These are phyloP conservation scores for Trichosporon asahii DNA, from an alignment of 1,284 basidiomycete genomes.

Conservation along the genomic window DNA sequence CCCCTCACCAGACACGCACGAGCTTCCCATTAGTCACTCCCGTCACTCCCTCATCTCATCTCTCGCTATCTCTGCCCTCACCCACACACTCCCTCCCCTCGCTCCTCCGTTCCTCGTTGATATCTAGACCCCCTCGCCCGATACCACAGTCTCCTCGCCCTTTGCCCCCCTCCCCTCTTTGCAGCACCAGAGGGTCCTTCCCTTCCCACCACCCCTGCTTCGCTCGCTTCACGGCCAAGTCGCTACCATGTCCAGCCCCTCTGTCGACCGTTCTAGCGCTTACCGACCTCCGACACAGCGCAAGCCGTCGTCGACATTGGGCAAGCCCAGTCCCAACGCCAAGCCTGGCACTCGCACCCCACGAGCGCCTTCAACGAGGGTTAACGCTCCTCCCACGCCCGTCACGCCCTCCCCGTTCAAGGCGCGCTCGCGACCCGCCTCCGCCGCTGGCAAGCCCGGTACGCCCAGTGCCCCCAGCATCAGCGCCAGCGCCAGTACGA, in stretches of 20 bases:
- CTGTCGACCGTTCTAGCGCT: neutral
- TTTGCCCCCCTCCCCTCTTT: slow-evolving; percentile 4
- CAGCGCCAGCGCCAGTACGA: too few relatives aligned
- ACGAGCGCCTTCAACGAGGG: neutral
- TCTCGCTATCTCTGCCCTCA: neutral
- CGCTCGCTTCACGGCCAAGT: neutral
- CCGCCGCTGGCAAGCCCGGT: neutral
- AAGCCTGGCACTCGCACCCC: neutral
- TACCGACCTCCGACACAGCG: neutral
- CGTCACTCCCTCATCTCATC: neutral
- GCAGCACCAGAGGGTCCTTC: neutral
- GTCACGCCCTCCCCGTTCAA: slow-evolving; percentile 3
- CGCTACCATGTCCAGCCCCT: neutral
- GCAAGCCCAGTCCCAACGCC: neutral
- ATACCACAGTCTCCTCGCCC: neutral
- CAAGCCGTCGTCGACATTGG: neutral
- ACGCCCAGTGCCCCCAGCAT: too few relatives aligned
- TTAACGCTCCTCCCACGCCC: neutral
- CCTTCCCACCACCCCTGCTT: neutral
- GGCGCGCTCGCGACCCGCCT: neutral
- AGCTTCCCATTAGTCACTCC: neutral
- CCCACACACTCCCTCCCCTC: neutral
- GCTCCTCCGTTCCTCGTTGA: neutral
- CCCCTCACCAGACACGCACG: neutral
- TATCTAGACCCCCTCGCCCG: neutral